These are phyloP conservation scores for Astrocystis sublimbata DNA, from an alignment of 495 filamentous ascomycete species.

Conservation along the genomic window DNA sequence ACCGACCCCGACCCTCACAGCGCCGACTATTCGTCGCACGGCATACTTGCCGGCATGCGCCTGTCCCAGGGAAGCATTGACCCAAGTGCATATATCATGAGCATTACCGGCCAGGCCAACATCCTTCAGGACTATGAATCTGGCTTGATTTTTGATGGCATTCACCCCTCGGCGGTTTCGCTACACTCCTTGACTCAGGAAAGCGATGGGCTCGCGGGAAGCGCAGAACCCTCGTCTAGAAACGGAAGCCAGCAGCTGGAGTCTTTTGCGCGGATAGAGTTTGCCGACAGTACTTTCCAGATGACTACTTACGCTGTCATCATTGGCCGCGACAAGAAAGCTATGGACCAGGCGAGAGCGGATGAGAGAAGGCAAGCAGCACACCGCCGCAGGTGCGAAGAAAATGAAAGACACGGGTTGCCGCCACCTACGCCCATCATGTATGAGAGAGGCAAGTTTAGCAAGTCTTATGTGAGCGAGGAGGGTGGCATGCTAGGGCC, in stretches of 20 bases:
- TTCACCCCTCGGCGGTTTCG: constrained; percentile 37
- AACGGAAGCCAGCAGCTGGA: constrained; percentile 41
- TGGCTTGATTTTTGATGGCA: no score
- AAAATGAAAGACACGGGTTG: constrained; percentile 40
- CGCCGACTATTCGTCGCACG: constrained; percentile 28
- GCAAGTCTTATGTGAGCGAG: constrained; percentile 55
- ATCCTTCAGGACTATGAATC: constrained; percentile 29
- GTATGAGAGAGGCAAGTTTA: constrained; percentile 46
- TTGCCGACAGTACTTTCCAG: constrained; percentile 53
- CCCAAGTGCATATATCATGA: constrained; percentile 33
- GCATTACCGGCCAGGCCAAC: constrained; percentile 23
- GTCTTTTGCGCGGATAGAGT: constrained; percentile 53
- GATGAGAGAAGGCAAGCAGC: constrained; percentile 43
- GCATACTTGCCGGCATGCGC: constrained; percentile 18
- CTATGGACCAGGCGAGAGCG: constrained; percentile 44
- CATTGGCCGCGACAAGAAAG: constrained; percentile 50
- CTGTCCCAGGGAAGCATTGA: constrained; percentile 31
- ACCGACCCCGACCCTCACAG: constrained; percentile 30
- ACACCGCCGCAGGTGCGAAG: constrained; percentile 40
- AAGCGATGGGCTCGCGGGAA: constrained; percentile 26
- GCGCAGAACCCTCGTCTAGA: constrained; percentile 24
- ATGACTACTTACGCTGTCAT: constrained; percentile 55
- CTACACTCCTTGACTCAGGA: constrained; percentile 34
- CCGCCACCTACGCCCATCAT: constrained; percentile 41
- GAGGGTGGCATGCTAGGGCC: constrained; percentile 55